Evolutionary conservation across 2,329 filamentous ascomycete genomes (phyloP), one percentile per base, ranked within the genome.

Genomic region (Fusarium longipes): DNA sequence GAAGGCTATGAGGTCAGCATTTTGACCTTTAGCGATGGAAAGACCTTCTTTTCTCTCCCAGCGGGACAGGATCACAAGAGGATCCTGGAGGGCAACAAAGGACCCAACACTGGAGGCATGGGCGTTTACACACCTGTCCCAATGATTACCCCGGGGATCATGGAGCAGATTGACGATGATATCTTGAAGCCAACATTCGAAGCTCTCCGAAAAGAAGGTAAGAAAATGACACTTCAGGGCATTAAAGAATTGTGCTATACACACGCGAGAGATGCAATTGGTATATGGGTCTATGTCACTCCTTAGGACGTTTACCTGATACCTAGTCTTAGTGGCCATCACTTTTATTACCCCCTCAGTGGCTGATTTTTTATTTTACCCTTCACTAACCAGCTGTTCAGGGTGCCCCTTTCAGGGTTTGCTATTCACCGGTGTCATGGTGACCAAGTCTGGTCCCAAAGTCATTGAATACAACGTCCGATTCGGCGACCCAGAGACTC

Each of bases 401-500:
- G 67, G 70, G 0, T 50, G 63, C 2, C 86, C 85, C 12, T 91
- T 91, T 76, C 81, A 84, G 39, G 91, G 92, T 51, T 86, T 91
- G 29, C 82, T 94, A 9, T 93, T 93, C 78, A 93, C 91, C 2
- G 94, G 93, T 8, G 80, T 96, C 30, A 96, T 96, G 92, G 89
- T 96, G 79, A 93, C 92, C 17, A 86, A 88, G 67, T 77, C 82
- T 38, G 93, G 93, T 1, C 89, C 92, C 11, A 92, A 91, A 77
- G 89, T 92, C 8, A 84, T 97, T 44, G 93, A 97, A 78, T 97
- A 97, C 81, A 97, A 97, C 72, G 93, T 95, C 33, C 87, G 93
- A 51, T 96, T 96, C 74, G 93, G 93, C 38, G 93, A 97, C 73
- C 93, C 93, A 2, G 93, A 97, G 78, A 93, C 92, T 0, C 93